phyloP scores from a whole-genome alignment of 2,329 filamentous ascomycete species.

The Epichloe hybrida region DNA sequence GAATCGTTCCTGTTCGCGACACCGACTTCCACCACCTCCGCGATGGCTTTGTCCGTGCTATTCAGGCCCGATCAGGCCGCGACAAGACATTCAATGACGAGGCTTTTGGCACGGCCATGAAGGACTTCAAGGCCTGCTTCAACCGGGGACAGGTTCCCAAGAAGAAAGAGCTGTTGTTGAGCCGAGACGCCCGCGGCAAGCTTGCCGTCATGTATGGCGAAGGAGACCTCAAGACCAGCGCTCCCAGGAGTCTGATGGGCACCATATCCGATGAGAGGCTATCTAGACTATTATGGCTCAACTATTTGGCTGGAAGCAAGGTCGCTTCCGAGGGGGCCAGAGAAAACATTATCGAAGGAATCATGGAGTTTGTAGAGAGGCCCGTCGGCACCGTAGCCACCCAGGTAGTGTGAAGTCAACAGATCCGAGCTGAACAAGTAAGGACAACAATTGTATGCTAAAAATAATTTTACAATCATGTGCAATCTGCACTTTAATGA shows the following conservation, averaged over 20 bases:
- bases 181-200: constrained; percentile 50
- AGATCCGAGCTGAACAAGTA: neutral
- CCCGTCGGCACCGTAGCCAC: constrained; percentile 78
- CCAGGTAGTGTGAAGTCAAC: constrained; percentile 43
- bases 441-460: neutral
- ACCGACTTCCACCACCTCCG: constrained; percentile 89
- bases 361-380: constrained; percentile 76
- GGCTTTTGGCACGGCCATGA: constrained; percentile 60
- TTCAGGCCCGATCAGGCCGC: constrained; percentile 57
- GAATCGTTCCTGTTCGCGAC: constrained; percentile 80
- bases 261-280: constrained; percentile 66
- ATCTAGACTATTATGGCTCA: constrained; percentile 71
- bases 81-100: constrained; percentile 51
- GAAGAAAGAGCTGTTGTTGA: constrained; percentile 61
- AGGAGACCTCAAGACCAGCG: constrained; percentile 34
- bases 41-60: constrained; percentile 79
- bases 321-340: constrained; percentile 77
- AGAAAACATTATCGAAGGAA: constrained; percentile 70
- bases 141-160: constrained; percentile 70
- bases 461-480: neutral
- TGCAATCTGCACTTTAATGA: neutral
- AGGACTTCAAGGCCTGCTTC: constrained; percentile 70
- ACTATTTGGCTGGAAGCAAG: constrained; percentile 75
- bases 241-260: constrained; percentile 47
- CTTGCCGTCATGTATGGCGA: constrained; percentile 57